Base-by-base conservation (phyloP, 1,284 basidiomycete genomes). In the Papiliotrema flavescens region DNA sequence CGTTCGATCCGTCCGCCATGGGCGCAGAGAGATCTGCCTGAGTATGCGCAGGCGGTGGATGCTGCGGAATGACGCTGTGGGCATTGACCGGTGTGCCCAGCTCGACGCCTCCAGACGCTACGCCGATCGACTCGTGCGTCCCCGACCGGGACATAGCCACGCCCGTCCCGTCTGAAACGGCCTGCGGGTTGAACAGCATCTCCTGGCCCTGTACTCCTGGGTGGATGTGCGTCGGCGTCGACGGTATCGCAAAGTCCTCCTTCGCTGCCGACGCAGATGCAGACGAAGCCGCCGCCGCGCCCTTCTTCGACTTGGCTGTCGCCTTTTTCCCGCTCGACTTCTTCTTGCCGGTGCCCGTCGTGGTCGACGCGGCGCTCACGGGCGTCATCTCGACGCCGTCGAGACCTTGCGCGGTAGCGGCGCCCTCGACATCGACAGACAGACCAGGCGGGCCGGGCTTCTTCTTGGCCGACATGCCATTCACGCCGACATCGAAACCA, bases 351-450 rank as follows among this genome's bases (percentile, higher is more conserved):
- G 28, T 32, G 28, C 28, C 28, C 6, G 28, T 26, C 19, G 50
- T 17, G 15, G 22, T 17, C 9, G 49, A 32, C 14, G 14, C 19
- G 9, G 37, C 23, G 20, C 28, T 51, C 32, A 37, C 24, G 22
- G 50, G 41, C 22, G 50, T 51, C 24, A 42, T 28, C 14, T 50
- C 49, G 28, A 32, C 28, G 28, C 28, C 23, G 23, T 28, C 23
- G 5, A 32, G 28, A 32, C 6, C 6, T 15, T 45, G 15, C 24
- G 32, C 17, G 9, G 23, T 7, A 13, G 19, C 39, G 17, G 39
- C 39, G 7, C 20, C 39, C 39, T 36, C 42, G 20, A 44, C 42
- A 37, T 51, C 50, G 26, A 51, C 32, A 4, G 50, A 51, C 15
- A 51, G 35, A 15, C 41, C 32, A 20, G 41, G 15, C n/a, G n/a